Evolutionary conservation across 257 asterid species (phyloP).

Genomic region (Solanum chiquidenum): DNA sequence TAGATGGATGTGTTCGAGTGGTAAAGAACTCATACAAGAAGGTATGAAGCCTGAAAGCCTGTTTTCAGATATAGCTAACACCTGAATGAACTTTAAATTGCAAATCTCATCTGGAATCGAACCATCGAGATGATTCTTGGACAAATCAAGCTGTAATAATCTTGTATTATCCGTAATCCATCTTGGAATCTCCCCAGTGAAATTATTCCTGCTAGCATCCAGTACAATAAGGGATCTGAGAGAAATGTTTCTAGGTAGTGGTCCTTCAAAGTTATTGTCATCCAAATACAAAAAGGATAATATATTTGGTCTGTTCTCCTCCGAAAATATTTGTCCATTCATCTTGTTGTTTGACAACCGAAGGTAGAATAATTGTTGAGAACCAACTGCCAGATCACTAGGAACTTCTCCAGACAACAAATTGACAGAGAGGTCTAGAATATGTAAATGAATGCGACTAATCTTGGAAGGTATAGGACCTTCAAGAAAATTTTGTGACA

Average conservation of each 20-base stretch:
- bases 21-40: no score
- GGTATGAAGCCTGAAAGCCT: no score
- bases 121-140: neutral
- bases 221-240: no score
- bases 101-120: neutral
- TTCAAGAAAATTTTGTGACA: neutral
- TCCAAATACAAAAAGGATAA: neutral
- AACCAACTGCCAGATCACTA: neutral
- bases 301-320: neutral
- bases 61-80: no score
- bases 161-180: no score
- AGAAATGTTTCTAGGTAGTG: neutral
- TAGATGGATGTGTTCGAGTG: no score
- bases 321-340: neutral
- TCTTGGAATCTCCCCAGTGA: no score
- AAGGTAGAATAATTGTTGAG: rapidly evolving
- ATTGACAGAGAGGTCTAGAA: neutral
- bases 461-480: neutral
- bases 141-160: neutral
- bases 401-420: neutral
- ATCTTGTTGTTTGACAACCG: neutral
- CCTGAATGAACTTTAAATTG: no score
- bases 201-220: neutral
- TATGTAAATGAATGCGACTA: rapidly evolving
- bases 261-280: neutral